Base-by-base conservation (phyloP, 306 rosid species). In the Cucumis hystrix region DNA sequence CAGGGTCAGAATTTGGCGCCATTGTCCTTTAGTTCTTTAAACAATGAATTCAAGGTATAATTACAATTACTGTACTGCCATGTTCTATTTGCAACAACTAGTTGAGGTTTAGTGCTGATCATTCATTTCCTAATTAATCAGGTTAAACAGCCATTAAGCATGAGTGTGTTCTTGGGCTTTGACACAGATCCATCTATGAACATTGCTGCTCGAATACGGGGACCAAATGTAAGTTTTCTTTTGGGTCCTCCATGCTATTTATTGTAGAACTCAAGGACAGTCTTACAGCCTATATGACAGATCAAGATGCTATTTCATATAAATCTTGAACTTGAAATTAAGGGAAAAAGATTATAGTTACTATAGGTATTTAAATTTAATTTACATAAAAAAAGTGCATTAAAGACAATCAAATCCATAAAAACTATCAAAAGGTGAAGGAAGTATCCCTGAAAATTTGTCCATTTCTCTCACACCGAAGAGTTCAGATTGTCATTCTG, bases 181-280 rank as follows among this genome's bases (percentile, higher is more conserved):
- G 96, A 90, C 52, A 87, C 90, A 75, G 96, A 90, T 78, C 96
- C 89, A 43, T 95, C 96, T 49, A 76, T 87, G 82, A 89, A 88
- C 77, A 90, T 95, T 84, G 89, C 89, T 79, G 87, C 96, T 72
- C 91, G 92, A 74, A 89, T 95, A 78, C 90, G 89, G n/a, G 99
- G 99, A 76, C 99, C 97, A 87, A 95, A 85, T 82, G 99, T 95
- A 80, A 88, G 99, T 71, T 82, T 43, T 57, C 43, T 45, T 58
- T 54, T 35, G 74, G 72, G 56, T 74, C 15, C 64, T 43, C 47
- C 16, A 17, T 68, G 55, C 78, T 66, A 47, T 52, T 23, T 80
- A 33, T 33, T 33, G 37, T 33, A 33, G 37, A 33, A 33, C 37
- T 33, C 37, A 33, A 33, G 37, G 37, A 33, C 37, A 3, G 37